Base-by-base conservation (phyloP, 108 stramenopile genomes). In the Cyclotella distinguenda region DNA sequence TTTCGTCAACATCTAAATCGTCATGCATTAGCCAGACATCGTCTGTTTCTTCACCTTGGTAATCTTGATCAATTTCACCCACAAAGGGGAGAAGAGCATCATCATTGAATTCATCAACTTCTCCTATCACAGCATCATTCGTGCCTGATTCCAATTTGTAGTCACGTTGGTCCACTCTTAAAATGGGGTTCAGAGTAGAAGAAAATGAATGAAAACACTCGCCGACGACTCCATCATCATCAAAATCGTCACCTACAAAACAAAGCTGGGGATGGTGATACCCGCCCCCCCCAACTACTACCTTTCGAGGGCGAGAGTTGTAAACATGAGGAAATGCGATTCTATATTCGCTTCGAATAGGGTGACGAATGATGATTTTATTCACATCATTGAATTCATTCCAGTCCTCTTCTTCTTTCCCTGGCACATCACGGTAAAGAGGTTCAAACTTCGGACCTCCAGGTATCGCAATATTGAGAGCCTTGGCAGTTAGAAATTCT, bases 371-470 rank as follows among this genome's bases (percentile, higher is more conserved):
- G 76, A 99, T 94, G 73, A 99, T 96, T 74, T 98, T 98, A 79
- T 95, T 88, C 66, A 99, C 95, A 82, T 99, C 99, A 78, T 99
- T 99, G 82, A 99, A 99, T 69, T 99, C 99, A 74, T 98, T 98
- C 99, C 99, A 99, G 79, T 99, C 99, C 65, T 98, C 96, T 54
- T 98, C 97, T 46, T 96, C 94, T 26, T 84, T 76, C 30, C 90
- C 91, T 34, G 86, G 82, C n/a, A 88, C 91, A 81, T 97, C 97
- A 15, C 96, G 89, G 74, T 88, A 98, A 22, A 99, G 84, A 1
- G 99, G 99, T 71, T 99, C 99, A 68, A 99, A 99, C 81, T 95
- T 97, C 23, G 99, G 97, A 19, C 99, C 99, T n/a, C 99, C 99
- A 9, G 97, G 97, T 67, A 99, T 98, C 35, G 97, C 97, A 19